These are phyloP conservation scores for Penicillium sp. DNA, from an alignment of 2,329 filamentous ascomycete genomes.

Conservation along the genomic window DNA sequence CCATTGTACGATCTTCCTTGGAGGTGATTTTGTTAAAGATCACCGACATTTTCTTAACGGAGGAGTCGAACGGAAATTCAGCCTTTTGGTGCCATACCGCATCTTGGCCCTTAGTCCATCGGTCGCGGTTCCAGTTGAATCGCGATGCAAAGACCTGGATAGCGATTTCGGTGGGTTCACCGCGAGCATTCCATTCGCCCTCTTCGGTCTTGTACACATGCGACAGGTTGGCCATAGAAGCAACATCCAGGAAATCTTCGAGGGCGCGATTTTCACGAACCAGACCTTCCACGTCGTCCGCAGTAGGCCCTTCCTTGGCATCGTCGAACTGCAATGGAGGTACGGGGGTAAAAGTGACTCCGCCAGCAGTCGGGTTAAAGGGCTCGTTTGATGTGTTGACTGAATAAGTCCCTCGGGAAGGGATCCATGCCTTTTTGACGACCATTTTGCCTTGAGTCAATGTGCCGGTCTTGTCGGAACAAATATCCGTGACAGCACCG, in stretches of 20 bases:
- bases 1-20: constrained; percentile 26
- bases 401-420: constrained; percentile 52
- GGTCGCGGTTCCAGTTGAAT: constrained; percentile 57
- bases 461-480: constrained; percentile 56
- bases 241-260: constrained; percentile 55
- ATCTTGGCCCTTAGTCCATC: constrained; percentile 47
- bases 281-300: constrained; percentile 30
- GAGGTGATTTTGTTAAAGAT: constrained; percentile 46
- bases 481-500: constrained; percentile 56
- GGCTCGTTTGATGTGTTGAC: constrained; percentile 53
- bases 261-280: constrained; percentile 46
- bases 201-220: constrained; percentile 53
- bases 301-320: constrained; percentile 19
- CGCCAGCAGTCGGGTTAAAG: constrained; percentile 52
- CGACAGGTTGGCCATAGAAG: constrained; percentile 61
- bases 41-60: constrained; percentile 71
- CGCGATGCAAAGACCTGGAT: constrained; percentile 68
- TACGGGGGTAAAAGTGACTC: constrained; percentile 39
- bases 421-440: constrained; percentile 55
- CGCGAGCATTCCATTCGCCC: constrained; percentile 56
- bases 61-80: constrained; percentile 69
- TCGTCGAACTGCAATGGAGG: constrained; percentile 28
- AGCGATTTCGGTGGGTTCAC: constrained; percentile 66
- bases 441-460: constrained; percentile 61
- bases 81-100: constrained; percentile 54